These are phyloP conservation scores for Cyanidiococcus yangmingshanensis DNA, from an alignment of 23 red algal species.

Conservation along the genomic window DNA sequence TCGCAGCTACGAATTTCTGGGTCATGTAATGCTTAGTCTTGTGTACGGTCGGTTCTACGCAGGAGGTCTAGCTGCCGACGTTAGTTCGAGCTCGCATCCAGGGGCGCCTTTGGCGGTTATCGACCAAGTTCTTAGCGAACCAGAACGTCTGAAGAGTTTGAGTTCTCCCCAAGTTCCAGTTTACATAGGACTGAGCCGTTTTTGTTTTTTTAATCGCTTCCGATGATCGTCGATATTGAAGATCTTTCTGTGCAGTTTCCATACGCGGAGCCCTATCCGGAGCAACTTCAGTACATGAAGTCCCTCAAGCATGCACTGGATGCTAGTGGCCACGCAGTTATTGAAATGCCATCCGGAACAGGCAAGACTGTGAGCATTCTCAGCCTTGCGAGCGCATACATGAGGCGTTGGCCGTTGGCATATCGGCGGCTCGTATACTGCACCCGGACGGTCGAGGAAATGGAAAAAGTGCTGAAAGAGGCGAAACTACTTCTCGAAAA, in stretches of 20 bases:
- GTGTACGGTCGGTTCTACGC: too few relatives aligned
- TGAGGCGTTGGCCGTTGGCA: background rate
- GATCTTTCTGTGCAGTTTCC: slow-evolving; percentile 27
- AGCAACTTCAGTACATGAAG: slow-evolving; percentile 25
- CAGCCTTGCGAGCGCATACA: slow-evolving; percentile 9
- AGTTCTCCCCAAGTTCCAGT: too few relatives aligned
- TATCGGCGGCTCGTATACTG: slow-evolving; percentile 24
- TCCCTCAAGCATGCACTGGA: slow-evolving; percentile 23
- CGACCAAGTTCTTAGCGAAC: too few relatives aligned
- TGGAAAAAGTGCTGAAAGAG: slow-evolving; percentile 37
- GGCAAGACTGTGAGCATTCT: slow-evolving; percentile 28
- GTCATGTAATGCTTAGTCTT: too few relatives aligned
- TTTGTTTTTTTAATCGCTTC: too few relatives aligned
- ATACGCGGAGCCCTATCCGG: slow-evolving; percentile 13
- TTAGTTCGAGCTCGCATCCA: too few relatives aligned
- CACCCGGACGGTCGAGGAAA: slow-evolving; percentile 32
- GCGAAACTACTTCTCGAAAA: background rate
- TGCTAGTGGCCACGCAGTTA: slow-evolving; percentile 20
- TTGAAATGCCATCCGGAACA: slow-evolving; percentile 33
- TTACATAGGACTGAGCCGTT: too few relatives aligned
- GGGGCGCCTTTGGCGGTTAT: too few relatives aligned
- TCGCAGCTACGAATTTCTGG: too few relatives aligned
- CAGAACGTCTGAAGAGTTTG: too few relatives aligned
- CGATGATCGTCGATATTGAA: slow-evolving; percentile 23
- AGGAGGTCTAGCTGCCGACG: too few relatives aligned